Percentiles rank a stretch among this genome's conserved stretches.
Conservation (phyloP, 1,284 basidiomycete species). For the Amylostereum areolatum region DNA sequence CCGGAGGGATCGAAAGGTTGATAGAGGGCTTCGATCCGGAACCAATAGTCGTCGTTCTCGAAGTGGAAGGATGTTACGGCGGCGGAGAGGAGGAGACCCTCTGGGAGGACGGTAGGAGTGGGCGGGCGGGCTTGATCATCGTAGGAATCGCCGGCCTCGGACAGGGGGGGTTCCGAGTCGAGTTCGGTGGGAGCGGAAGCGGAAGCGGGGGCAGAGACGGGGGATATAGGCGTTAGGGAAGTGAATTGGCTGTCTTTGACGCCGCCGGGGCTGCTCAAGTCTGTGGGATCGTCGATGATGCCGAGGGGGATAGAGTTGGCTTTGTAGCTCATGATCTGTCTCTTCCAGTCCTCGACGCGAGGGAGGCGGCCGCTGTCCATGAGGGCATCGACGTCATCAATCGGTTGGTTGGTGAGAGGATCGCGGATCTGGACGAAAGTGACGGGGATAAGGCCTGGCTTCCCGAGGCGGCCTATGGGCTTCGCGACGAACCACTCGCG, state of each 20-base stretch:
- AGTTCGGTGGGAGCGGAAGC: slow-evolving; percentile 1
- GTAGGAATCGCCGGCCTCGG: slow-evolving; percentile 19
- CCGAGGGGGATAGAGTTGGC: slow-evolving; percentile 94
- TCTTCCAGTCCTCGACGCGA: slow-evolving; percentile 97
- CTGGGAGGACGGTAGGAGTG: slow-evolving; percentile 50
- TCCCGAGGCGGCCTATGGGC: slow-evolving; percentile 89
- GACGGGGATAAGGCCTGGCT: slow-evolving; percentile 94
- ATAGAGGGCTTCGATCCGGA: slow-evolving; percentile 87
- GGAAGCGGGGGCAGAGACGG: slow-evolving; percentile 2
- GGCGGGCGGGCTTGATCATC: slow-evolving; percentile 15
- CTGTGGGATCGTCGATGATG: slow-evolving; percentile 64
- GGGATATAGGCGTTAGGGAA: slow-evolving; percentile 11
- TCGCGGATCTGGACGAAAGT: slow-evolving; percentile 96
- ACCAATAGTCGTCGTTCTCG: slow-evolving; percentile 97
- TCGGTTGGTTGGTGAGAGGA: slow-evolving; percentile 74
- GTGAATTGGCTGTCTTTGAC: slow-evolving; percentile 38
- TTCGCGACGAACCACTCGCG: slow-evolving; percentile 91
- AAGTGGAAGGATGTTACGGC: slow-evolving; percentile 94
- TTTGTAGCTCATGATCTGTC: slow-evolving; percentile 92
- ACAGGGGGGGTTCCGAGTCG: slow-evolving; percentile 20
- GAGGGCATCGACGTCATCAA: slow-evolving; percentile 70
- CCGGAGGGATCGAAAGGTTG: slow-evolving; percentile 68
- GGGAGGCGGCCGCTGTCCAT: slow-evolving; percentile 86
- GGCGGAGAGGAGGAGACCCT: slow-evolving; percentile 84
- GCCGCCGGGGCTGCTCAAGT: slow-evolving; percentile 27